These are phyloP conservation scores for Pichia sorboxylosa DNA, from an alignment of 1,139 yeast species.

Conservation along the genomic window DNA sequence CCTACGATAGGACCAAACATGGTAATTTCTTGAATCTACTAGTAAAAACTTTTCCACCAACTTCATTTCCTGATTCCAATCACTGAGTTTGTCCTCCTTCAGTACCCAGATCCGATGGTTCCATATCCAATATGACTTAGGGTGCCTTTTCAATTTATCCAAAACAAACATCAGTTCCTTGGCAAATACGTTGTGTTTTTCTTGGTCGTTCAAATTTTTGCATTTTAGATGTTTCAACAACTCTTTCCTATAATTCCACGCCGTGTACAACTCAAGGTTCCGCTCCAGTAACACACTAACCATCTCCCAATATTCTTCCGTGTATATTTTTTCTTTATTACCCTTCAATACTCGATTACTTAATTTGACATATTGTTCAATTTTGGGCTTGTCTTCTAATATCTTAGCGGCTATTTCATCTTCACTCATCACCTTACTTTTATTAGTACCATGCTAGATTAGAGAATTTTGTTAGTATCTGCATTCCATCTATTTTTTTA, in stretches of 20 bases:
- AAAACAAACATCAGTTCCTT: constrained; percentile 55
- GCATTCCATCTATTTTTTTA: not conserved
- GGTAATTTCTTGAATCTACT: constrained; percentile 74
- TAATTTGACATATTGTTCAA: constrained; percentile 40
- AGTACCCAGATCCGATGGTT: constrained; percentile 84
- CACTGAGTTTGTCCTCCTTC: constrained; percentile 35
- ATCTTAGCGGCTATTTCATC: constrained; percentile 46
- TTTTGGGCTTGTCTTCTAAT: constrained; percentile 41
- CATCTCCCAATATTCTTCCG: constrained; percentile 34
- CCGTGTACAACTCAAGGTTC: constrained; percentile 82
- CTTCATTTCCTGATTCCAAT: constrained; percentile 61
- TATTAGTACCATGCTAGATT: constrained; percentile 55
- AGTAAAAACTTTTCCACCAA: constrained; percentile 59
- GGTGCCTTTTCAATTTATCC: constrained; percentile 48
- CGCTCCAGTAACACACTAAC: constrained; percentile 46
- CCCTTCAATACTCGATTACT: constrained; percentile 31
- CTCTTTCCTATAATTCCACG: constrained; percentile 85
- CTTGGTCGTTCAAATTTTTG: constrained; percentile 10
- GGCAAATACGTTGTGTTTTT: constrained; percentile 31
- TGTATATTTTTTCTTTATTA: constrained; percentile 27
- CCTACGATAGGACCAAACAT: constrained; percentile 93
- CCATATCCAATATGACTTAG: constrained; percentile 97
- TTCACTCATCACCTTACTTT: constrained; percentile 38
- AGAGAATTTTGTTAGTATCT: constrained; percentile 1
- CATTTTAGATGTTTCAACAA: constrained; percentile 34